Evolutionary conservation across 495 filamentous ascomycete genomes (phyloP), one percentile per base, ranked within the genome.

Genomic region (Thermochaetoides thermophila): DNA sequence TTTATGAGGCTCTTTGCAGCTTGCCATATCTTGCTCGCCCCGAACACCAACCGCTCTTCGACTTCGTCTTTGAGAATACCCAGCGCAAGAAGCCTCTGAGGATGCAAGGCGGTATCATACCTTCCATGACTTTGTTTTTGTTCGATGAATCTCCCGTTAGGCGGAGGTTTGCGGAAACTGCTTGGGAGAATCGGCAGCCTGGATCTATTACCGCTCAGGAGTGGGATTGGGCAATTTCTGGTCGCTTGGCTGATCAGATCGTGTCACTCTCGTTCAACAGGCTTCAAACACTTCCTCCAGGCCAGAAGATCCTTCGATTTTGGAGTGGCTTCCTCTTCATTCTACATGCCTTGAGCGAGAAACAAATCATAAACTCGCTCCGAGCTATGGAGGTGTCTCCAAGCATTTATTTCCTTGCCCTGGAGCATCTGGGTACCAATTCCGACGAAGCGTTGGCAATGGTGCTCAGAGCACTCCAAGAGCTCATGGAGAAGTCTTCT

Each of bases 211-310:
- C 72, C 0, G 52, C 59, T 8, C 55, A 70, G 17, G 78, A 86
- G 38, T 95, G 91, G 48, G 79, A 89, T 17, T 84, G 81, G 77
- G 79, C 78, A 1, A 67, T 93, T 22, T 69, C 71, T 23, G 76
- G 77, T 34, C 69, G 69, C 9, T 66, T 95, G 11, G 38, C 49
- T 6, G 49, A 54, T 22, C 45, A 54, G 4, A 63, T 69, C 13
- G 25, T 57, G 25, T 45, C 15, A 26, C 24, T 29, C n/a, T 46
- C 47, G 0, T 9, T 27, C 10, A 22, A 29, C 11, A 6, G 6
- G 21, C 21, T 6, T 8, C 44, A 35, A 30, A 44, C 39, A n/a
- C 15, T 27, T 12, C 39, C 37, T 3, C 26, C 31, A 6, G 16
- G 42, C 3, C 45, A 51, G 6, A 45, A 46, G 28, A 52, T 87